Conservation (phyloP, 1,284 basidiomycete genomes). For the Apiotrichum veenhuisii region DNA sequence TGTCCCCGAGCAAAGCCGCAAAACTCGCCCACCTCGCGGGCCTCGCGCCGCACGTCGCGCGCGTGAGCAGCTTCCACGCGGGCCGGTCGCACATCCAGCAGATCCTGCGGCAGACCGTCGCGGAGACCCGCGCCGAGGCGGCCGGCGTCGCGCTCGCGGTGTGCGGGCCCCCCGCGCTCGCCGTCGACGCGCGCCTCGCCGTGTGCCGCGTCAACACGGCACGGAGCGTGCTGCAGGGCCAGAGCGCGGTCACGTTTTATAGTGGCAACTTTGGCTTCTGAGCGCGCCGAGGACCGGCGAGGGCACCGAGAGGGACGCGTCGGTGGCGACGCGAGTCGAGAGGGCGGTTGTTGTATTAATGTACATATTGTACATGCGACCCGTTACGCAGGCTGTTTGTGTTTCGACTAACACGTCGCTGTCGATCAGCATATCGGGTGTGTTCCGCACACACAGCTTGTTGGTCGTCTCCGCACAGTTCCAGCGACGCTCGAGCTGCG, state of each 20-base stretch:
- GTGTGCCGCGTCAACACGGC: constrained; percentile 22
- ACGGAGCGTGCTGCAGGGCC: constrained; percentile 19
- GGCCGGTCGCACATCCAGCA: constrained; percentile 12
- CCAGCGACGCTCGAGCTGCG: too few relatives aligned
- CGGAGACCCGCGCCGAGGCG: background rate
- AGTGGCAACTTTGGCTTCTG: background rate
- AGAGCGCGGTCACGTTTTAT: constrained; percentile 4
- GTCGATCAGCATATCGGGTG: too few relatives aligned
- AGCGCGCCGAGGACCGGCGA: too few relatives aligned
- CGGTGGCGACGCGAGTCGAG: too few relatives aligned
- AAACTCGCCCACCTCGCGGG: background rate
- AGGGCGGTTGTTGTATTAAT: too few relatives aligned
- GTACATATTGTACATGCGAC: too few relatives aligned
- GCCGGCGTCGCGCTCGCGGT: constrained; percentile 19
- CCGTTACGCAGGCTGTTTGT: too few relatives aligned
- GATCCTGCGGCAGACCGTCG: constrained; percentile 9
- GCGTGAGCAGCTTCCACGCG: constrained; percentile 3
- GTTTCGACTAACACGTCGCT: too few relatives aligned
- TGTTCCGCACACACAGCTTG: too few relatives aligned
- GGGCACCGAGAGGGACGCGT: too few relatives aligned
- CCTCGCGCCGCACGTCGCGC: background rate
- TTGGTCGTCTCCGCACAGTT: too few relatives aligned
- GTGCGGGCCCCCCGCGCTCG: constrained; percentile 28
- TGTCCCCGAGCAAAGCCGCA: too few relatives aligned
- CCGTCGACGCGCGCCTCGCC: constrained; percentile 19